These are phyloP conservation scores for Lavandula angustifolia DNA, from an alignment of 257 asterid genomes.

Conservation along the genomic window DNA sequence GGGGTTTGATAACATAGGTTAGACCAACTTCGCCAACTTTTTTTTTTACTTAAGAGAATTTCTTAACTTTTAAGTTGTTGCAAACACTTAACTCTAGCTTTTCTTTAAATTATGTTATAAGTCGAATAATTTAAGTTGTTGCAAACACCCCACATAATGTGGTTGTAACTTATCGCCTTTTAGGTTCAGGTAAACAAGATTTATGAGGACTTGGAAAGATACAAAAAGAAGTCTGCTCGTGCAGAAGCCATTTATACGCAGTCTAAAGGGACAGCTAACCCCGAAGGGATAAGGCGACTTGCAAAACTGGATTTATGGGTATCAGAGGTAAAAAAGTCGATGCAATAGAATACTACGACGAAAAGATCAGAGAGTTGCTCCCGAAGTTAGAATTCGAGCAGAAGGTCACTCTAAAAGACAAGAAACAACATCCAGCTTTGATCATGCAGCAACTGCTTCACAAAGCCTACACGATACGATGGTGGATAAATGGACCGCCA, in stretches of 20 bases:
- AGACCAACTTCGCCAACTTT: too few species aligned
- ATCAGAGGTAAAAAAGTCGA: slow-evolving; percentile 76
- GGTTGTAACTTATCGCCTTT: slow-evolving; percentile 1
- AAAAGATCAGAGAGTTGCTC: slow-evolving; percentile 59
- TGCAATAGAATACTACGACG: slow-evolving; percentile 68
- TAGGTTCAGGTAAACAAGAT: slow-evolving; percentile 64
- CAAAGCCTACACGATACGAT: slow-evolving; percentile 75
- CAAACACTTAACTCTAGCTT: neutral
- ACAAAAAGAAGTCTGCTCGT: slow-evolving; percentile 73
- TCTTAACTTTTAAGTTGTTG: too few species aligned
- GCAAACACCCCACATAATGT: neutral
- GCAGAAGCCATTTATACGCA: slow-evolving; percentile 63
- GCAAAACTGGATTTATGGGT: slow-evolving; percentile 75
- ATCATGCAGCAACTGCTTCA: slow-evolving; percentile 83
- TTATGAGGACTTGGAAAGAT: slow-evolving; percentile 68
- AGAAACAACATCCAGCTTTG: slow-evolving; percentile 71
- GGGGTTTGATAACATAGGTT: too few species aligned
- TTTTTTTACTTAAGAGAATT: too few species aligned
- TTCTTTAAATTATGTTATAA: neutral
- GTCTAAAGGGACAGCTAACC: slow-evolving; percentile 52
- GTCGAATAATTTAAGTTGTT: too few species aligned
- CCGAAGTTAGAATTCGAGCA: slow-evolving; percentile 70
- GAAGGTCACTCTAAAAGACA: slow-evolving; percentile 71
- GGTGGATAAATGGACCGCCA: slow-evolving; percentile 78
- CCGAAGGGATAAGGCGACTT: slow-evolving; percentile 66